Conservation (phyloP, 352 stramenopile genomes). For the Elongisporangium undulatum region DNA sequence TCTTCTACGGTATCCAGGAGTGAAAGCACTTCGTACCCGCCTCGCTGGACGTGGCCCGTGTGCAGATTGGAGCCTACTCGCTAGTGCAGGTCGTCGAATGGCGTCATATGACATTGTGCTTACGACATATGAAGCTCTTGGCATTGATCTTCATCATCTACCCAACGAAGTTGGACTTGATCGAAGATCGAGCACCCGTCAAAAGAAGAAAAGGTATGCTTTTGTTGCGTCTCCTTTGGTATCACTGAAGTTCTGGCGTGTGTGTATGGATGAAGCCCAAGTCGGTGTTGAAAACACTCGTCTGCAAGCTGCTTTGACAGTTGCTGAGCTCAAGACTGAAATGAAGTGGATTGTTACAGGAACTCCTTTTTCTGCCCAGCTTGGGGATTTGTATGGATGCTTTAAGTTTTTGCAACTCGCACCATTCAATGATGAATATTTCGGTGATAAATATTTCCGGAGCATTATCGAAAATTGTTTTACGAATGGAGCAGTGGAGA, state of each 20-base stretch:
- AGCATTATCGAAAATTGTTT: conserved; percentile 31
- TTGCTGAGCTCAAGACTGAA: conserved; percentile 53
- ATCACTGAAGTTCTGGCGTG: conserved; percentile 83
- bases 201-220: conserved; percentile 69
- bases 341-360: conserved; percentile 89
- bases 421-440: conserved; percentile 31
- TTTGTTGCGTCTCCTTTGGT: conserved; percentile 87
- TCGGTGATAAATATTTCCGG: conserved; percentile 28
- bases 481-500: conserved; percentile 26
- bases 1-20: conserved; percentile 52
- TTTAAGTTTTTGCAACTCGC: conserved; percentile 64
- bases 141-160: conserved; percentile 77
- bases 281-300: conserved; percentile 78
- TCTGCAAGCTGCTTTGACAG: conserved; percentile 78
- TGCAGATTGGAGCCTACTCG: conserved; percentile 51
- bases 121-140: conserved; percentile 88
- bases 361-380: conserved; percentile 80
- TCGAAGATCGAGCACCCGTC: conserved; percentile 56
- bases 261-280: conserved; percentile 93
- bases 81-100: conserved; percentile 35
- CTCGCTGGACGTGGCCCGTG: conserved; percentile 25
- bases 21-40: conserved; percentile 34
- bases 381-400: conserved; percentile 85
- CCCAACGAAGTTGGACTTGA: conserved; percentile 24
- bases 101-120: conserved; percentile 88